Base-by-base conservation (phyloP, 139 green algal genomes). In the Chlorella sp. region DNA sequence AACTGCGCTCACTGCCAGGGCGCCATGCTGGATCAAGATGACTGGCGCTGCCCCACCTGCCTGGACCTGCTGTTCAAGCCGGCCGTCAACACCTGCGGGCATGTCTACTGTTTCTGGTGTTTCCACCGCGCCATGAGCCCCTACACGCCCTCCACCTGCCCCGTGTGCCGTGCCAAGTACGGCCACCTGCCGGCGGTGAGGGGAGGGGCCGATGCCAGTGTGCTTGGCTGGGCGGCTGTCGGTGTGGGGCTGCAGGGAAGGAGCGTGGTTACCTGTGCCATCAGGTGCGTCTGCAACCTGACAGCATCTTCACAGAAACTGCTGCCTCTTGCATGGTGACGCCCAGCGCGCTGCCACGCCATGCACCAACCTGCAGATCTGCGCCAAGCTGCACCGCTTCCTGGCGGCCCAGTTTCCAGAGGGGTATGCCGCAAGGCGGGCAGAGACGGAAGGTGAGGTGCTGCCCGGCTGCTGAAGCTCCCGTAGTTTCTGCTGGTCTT, bases 31-130 rank as follows among this genome's bases (percentile, higher is more conserved):
- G 44, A 68, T 2, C 44, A 38, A 5, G 43, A 70, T 9, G 80
- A 92, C 34, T 96, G 90, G 84, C 84, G 93, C 48, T 97, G 94
- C 85, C 91, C 94, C 22, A 94, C 96, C 43, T 97, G 94, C 84
- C 70, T 94, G 76, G 93, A 97, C 62, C 84, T 92, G 32, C 84
- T 96, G n/a, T 94, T 94, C 84, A 95, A 94, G 81, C 94, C 94
- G 0, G 90, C 93, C 46, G 92, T 95, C 26, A 89, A 94, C 68
- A 93, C 64, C 13, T 97, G 94, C 78, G 92, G 92, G 4, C 94
- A 97, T 73, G 81, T 92, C 32, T 97, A 96, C 88, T 97, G 94
- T 41, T 86, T 69, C 56, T 80, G 81, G 81, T 86, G 81, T 69
- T 54, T 85, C 34, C 81, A 85, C 38, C 51, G 83, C 46, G 80